Conservation (phyloP, 805 yeast genomes). For the Candida bentonensis region DNA sequence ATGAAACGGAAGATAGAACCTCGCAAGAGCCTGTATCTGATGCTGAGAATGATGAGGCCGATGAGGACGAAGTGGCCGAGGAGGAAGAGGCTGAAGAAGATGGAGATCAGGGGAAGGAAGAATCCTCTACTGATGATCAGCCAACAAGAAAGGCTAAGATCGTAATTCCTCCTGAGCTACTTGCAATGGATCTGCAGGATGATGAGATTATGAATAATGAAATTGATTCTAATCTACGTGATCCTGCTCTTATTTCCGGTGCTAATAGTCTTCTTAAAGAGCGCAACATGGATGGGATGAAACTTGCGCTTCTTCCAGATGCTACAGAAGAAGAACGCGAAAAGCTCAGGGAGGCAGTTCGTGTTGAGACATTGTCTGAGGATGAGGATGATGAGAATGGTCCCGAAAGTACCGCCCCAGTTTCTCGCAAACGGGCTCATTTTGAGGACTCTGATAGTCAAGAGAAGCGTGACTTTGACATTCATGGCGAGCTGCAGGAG, state of each 20-base stretch:
- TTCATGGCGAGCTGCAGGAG: constrained; percentile 4
- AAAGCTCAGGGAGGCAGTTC: constrained; percentile 7
- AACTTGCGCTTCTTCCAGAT: background rate
- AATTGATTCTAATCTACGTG: constrained; percentile 2
- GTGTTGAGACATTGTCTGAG: constrained; percentile 7
- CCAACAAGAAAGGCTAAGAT: background rate
- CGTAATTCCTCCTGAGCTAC: background rate
- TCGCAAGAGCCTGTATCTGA: constrained; percentile 6
- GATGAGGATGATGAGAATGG: constrained; percentile 8
- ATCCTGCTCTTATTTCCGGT: background rate
- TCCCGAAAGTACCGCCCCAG: background rate
- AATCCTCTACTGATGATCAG: background rate
- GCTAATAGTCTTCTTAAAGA: constrained; percentile 1
- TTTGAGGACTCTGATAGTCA: background rate
- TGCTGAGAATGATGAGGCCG: constrained; percentile 7
- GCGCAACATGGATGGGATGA: background rate
- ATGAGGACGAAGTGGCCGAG: constrained; percentile 8
- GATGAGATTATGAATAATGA: constrained; percentile 1
- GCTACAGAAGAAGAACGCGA: background rate
- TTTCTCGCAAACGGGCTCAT: background rate
- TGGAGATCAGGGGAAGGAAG: constrained; percentile 3
- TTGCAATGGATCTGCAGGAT: background rate
- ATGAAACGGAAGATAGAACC: constrained; percentile 9
- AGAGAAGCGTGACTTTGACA: constrained; percentile 5
- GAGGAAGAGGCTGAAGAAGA: constrained; percentile 4